Evolutionary conservation across 768 basidiomycete species (phyloP).

Genomic region (Tulasnella sp.): DNA sequence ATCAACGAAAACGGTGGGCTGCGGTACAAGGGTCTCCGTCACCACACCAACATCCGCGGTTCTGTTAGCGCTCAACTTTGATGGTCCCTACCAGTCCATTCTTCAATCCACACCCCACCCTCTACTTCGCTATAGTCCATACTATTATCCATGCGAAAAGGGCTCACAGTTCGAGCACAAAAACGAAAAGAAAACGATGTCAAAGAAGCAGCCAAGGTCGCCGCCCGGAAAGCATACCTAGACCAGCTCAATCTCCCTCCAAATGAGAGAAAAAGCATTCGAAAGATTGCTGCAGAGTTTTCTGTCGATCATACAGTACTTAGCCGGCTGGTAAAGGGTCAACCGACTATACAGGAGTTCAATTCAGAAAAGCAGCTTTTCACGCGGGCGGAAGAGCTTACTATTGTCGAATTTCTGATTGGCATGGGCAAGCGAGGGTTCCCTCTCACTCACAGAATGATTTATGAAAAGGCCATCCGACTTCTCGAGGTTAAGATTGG

Average conservation of each 20-base stretch:
- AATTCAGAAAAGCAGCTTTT: conserved; percentile 25
- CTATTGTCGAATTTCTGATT: not conserved
- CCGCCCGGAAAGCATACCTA: not conserved
- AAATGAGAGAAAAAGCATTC: not conserved
- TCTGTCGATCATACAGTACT: conserved; percentile 18
- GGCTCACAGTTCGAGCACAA: not conserved
- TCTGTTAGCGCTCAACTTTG: not conserved
- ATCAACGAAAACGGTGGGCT: not conserved
- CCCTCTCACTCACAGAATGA: conserved; percentile 25
- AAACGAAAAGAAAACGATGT: not conserved
- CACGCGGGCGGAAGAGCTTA: conserved; percentile 20
- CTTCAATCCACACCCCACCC: not conserved
- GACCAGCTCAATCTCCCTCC: not conserved
- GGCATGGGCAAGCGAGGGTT: conserved; percentile 25
- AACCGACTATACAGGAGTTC: conserved; percentile 19
- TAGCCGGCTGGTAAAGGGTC: conserved; percentile 15
- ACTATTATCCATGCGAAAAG: not conserved
- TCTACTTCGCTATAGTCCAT: not conserved
- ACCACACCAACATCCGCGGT: not conserved
- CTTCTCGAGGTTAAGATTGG: conserved; percentile 4
- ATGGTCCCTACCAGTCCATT: not conserved
- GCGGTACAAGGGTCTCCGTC: not conserved
- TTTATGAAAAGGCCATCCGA: conserved; percentile 28
- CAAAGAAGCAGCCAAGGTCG: not conserved
- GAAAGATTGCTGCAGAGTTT: not conserved